Conservation (phyloP, 2,329 filamentous ascomycete species). For the Ceratocystis lukuohia region DNA sequence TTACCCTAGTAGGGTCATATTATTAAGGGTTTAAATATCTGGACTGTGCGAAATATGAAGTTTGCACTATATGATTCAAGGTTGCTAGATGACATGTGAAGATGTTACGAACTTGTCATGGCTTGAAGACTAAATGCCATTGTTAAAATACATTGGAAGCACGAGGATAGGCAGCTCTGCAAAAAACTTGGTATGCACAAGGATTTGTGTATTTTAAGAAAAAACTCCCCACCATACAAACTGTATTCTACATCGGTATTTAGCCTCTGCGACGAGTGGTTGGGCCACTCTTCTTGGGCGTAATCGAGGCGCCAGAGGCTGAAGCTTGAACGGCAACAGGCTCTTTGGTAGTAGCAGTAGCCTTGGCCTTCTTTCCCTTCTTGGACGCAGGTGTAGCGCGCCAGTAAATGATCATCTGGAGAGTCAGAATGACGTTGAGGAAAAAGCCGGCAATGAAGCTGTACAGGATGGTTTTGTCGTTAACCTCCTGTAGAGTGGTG, state of each 20-base stretch:
- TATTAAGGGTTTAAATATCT: not conserved
- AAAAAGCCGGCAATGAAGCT: slow-evolving; percentile 81
- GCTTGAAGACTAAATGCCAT: too few relatives aligned
- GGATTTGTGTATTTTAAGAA: not conserved
- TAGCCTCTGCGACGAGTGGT: slow-evolving; percentile 34
- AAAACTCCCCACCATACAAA: not conserved
- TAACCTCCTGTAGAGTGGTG: slow-evolving; percentile 92
- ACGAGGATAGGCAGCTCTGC: not conserved
- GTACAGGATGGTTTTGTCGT: slow-evolving; percentile 91
- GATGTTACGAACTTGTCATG: not conserved
- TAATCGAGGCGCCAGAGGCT: slow-evolving; percentile 25
- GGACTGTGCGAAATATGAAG: not conserved
- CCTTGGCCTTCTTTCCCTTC: slow-evolving; percentile 27
- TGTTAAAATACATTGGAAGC: not conserved
- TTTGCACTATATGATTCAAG: not conserved
- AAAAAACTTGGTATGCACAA: not conserved
- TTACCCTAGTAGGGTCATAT: not conserved
- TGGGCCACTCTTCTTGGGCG: slow-evolving; percentile 30
- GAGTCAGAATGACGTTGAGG: slow-evolving; percentile 76
- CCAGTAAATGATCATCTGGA: slow-evolving; percentile 96
- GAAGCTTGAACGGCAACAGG: slow-evolving; percentile 21
- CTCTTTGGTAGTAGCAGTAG: slow-evolving; percentile 21
- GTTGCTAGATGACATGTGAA: not conserved
- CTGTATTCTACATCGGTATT: not conserved
- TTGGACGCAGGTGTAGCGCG: slow-evolving; percentile 43